phyloP scores from a whole-genome alignment of 2,329 filamentous ascomycete species.

The Cladosporium sp. region DNA sequence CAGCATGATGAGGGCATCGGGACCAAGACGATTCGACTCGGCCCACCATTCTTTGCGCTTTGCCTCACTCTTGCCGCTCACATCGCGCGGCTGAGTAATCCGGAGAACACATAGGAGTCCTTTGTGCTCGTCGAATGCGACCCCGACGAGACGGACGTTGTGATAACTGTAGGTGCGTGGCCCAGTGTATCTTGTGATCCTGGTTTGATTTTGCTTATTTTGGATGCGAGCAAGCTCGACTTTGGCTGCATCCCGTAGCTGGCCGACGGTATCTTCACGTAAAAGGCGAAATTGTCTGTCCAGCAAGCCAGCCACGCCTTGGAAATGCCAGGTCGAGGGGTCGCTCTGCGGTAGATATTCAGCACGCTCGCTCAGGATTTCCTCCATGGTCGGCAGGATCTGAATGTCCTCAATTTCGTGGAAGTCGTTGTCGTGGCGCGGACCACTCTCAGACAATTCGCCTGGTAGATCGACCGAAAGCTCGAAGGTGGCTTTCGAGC shows the following conservation, averaged over 20 bases:
- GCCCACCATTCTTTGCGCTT: constrained; percentile 50
- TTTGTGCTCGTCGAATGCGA: constrained; percentile 35
- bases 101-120: constrained; percentile 45
- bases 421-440: constrained; percentile 50
- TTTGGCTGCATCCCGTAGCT: constrained; percentile 48
- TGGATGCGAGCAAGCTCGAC: constrained; percentile 35
- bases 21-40: constrained; percentile 45
- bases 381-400: constrained; percentile 48
- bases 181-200: not conserved
- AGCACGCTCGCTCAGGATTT: constrained; percentile 40
- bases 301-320: constrained; percentile 45
- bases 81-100: constrained; percentile 43
- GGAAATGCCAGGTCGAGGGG: constrained; percentile 37
- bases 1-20: constrained; percentile 50
- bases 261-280: constrained; percentile 53
- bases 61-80: constrained; percentile 19
- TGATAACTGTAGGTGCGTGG: constrained; percentile 37
- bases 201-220: constrained; percentile 13
- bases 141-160: constrained; percentile 28
- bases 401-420: constrained; percentile 44
- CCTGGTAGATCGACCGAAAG: constrained; percentile 26
- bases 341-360: constrained; percentile 44
- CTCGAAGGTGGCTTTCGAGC: constrained; percentile 7
- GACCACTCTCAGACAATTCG: constrained; percentile 28
- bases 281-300: constrained; percentile 55